These are phyloP conservation scores for Phalaenopsis aphrodite DNA, from an alignment of 106 monocot genomes.

Conservation along the genomic window DNA sequence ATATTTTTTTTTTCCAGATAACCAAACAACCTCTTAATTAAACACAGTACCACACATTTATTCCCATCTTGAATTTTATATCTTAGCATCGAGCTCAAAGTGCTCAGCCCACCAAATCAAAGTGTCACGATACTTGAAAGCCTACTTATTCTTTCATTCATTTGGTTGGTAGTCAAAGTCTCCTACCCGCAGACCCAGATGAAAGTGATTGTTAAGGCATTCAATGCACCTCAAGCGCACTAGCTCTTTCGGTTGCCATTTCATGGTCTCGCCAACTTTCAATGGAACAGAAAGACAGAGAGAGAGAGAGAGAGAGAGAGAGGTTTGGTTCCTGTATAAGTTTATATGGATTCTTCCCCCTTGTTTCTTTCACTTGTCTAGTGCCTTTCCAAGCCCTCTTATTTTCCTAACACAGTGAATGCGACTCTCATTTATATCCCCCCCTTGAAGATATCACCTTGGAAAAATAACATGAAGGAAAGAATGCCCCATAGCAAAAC, in stretches of 20 bases:
- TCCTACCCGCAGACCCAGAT: neutral
- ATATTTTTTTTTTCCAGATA: too few relatives aligned
- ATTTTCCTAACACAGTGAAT: neutral
- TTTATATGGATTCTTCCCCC: neutral
- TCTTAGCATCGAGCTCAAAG: too few relatives aligned
- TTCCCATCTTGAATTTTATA: too few relatives aligned
- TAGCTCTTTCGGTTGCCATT: neutral
- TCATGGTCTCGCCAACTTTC: neutral
- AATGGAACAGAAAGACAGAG: neutral
- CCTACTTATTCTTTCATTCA: slow-evolving; percentile 2
- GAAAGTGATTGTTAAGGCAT: slow-evolving; percentile 9
- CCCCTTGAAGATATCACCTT: neutral
- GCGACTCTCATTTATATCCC: slow-evolving; percentile 5
- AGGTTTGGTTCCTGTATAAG: neutral
- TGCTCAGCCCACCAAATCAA: too few relatives aligned
- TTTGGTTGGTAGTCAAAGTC: slow-evolving; percentile 1
- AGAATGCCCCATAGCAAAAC: neutral
- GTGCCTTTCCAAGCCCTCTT: neutral
- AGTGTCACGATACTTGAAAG: neutral
- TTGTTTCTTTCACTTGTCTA: neutral
- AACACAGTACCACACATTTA: too few relatives aligned
- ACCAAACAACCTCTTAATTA: too few relatives aligned
- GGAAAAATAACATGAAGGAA: slow-evolving; percentile 5
- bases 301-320: slow-evolving; percentile 2
- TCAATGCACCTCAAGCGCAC: neutral